phyloP scores from a whole-genome alignment of 2,329 filamentous ascomycete genomes.

The Zalaria obscura region DNA sequence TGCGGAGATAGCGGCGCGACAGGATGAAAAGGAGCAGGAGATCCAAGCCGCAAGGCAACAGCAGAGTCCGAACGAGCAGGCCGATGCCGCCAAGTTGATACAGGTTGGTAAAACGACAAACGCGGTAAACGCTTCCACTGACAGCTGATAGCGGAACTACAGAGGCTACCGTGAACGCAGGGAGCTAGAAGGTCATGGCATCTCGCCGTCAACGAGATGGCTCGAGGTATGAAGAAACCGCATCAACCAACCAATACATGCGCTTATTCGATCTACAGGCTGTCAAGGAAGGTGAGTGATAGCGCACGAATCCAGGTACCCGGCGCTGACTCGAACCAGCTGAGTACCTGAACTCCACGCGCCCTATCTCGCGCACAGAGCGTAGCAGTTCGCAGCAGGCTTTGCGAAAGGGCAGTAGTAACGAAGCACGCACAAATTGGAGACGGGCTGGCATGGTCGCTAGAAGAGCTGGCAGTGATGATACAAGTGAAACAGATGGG shows the following conservation, averaged over 20 bases:
- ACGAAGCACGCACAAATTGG: slow-evolving; percentile 51
- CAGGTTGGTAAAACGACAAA: slow-evolving; percentile 8
- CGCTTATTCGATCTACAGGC: slow-evolving; percentile 8
- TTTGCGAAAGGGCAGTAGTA: slow-evolving; percentile 1
- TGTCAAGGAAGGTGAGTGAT: slow-evolving; percentile 17
- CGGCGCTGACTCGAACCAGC: slow-evolving; percentile 24
- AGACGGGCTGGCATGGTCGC: slow-evolving; percentile 58
- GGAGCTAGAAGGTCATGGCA: slow-evolving; percentile 52
- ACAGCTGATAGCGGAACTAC: slow-evolving; percentile 45
- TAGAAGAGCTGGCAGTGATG: slow-evolving; percentile 56
- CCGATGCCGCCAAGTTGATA: slow-evolving; percentile 18
- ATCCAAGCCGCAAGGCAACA: slow-evolving; percentile 7
- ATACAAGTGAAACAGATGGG: slow-evolving; percentile 34
- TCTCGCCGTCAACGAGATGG: slow-evolving; percentile 61
- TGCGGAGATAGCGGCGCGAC: slow-evolving; percentile 18
- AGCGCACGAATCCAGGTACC: slow-evolving; percentile 9
- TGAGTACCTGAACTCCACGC: slow-evolving; percentile 37
- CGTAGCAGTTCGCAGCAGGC: slow-evolving; percentile 13
- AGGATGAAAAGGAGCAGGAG: slow-evolving; percentile 15
- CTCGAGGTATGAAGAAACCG: slow-evolving; percentile 37
- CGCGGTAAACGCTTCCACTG: slow-evolving; percentile 13
- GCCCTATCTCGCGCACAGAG: slow-evolving; percentile 25
- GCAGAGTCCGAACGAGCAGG: slow-evolving; percentile 8
- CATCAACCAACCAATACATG: too few relatives aligned
- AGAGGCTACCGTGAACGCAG: slow-evolving; percentile 61